A percentile compares a stretch with the other conserved stretches of the same genome.
These are phyloP conservation scores for Metarhizium sp. DNA, from an alignment of 2,329 filamentous ascomycete genomes.

Conservation along the genomic window DNA sequence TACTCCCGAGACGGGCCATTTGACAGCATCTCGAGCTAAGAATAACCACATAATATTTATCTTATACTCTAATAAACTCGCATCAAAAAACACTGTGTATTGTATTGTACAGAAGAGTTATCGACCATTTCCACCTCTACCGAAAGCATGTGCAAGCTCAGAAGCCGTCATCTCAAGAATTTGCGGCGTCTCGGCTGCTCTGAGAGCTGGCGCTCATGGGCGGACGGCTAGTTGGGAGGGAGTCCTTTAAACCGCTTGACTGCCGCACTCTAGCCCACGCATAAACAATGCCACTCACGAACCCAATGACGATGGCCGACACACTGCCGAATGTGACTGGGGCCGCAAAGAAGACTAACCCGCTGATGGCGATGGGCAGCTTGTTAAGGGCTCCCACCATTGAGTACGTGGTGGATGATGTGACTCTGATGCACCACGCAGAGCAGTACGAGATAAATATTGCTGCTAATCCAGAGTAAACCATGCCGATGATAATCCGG, in stretches of 20 bases:
- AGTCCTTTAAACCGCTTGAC: conserved; percentile 54
- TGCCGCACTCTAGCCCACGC: conserved; percentile 56
- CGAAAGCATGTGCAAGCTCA: not conserved
- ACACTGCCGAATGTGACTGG: conserved; percentile 89
- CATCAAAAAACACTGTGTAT: not conserved
- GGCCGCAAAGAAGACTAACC: conserved; percentile 89
- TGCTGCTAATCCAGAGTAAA: conserved; percentile 84
- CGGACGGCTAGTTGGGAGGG: conserved; percentile 54
- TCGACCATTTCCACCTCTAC: not conserved
- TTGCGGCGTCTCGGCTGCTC: conserved; percentile 79
- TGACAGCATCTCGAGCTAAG: too few relatives aligned
- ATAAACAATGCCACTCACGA: conserved; percentile 87
- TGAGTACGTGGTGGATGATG: conserved; percentile 94
- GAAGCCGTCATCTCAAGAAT: conserved; percentile 26
- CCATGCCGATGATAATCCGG: conserved; percentile 74
- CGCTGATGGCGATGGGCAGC: conserved; percentile 86
- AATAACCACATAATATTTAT: too few relatives aligned
- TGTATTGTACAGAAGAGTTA: not conserved
- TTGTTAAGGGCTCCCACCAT: conserved; percentile 99
- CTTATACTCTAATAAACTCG: not conserved
- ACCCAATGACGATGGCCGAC: conserved; percentile 83
- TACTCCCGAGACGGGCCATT: too few relatives aligned
- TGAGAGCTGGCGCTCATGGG: conserved; percentile 84
- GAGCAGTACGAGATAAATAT: conserved; percentile 99
- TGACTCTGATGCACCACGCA: conserved; percentile 96